Evolutionary conservation across 768 basidiomycete genomes (phyloP), one percentile per base, ranked within the genome.

Genomic region (Serendipita sp.): DNA sequence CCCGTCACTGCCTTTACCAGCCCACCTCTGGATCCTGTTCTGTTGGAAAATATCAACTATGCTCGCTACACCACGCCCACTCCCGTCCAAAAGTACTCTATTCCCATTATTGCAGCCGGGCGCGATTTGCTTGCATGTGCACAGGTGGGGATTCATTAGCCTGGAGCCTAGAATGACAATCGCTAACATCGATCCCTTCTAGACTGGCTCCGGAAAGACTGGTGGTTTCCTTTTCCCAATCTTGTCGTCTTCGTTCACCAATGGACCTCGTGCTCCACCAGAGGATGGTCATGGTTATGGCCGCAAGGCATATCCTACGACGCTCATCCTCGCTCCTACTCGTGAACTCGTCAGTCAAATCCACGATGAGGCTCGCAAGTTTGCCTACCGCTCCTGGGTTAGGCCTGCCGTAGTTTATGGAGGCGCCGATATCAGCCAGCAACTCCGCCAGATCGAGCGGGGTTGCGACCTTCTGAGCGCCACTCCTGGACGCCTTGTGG

Each of bases 161-260:
- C 1, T 42, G 56, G 38, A 38, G 38, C 38, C 38, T 14, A 71
- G 53, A 53, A n/a, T n/a, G n/a, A n/a, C n/a, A n/a, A 66, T 64
- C 63, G 42, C 63, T 60, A 64, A 41, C n/a, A 56, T 20, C 42
- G 31, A 3, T 9, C 74, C 73, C 71, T 73, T 73, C 63, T 77
- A 98, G 88, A 99, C 96, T 69, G 96, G 96, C 77, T 99, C 96
- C 74, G 96, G 96, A 65, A 99, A 98, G 79, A 98, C 96, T 42
- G 96, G 82, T 68, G 96, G 96, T 70, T 99, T 99, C 82, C 82
- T 99, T 66, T 99, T 99, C 81, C 96, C 96, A 62, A 98, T 99
- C 71, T 82, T 99, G 66, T 96, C 93, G 33, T 87, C 93, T 17
- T 87, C 90, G 42, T 99, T 96, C 76, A 66, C 80, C 45, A 77